Evolutionary conservation across 345 rosid genomes (phyloP).

Genomic region (Iberis pinnata): DNA sequence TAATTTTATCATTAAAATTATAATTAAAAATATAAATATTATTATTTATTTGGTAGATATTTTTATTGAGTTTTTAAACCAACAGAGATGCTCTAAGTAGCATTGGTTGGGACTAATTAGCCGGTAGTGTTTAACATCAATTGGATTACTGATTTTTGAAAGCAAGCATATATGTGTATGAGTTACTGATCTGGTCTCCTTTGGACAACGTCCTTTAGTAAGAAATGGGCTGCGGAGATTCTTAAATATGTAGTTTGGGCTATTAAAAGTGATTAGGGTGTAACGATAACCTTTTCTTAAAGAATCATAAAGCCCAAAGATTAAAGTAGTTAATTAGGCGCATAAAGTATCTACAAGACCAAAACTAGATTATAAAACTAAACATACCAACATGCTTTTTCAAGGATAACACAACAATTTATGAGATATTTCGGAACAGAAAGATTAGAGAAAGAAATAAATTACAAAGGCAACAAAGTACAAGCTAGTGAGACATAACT

Average conservation of each 20-base stretch:
- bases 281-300: background rate
- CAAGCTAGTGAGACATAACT: conserved; percentile 20
- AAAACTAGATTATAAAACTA: no score
- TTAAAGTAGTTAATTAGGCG: background rate
- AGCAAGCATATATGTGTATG: no score
- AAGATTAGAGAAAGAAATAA: background rate
- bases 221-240: background rate
- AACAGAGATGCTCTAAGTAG: no score
- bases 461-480: background rate
- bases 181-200: background rate
- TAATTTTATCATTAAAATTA: no score
- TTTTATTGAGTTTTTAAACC: no score
- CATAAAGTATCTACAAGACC: no score
- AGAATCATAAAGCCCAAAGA: background rate
- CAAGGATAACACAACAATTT: conserved; percentile 17
- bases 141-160: no score
- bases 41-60: no score
- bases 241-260: background rate
- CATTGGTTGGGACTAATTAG: no score
- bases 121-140: no score
- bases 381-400: no score
- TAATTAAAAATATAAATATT: no score
- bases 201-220: background rate
- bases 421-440: conserved; percentile 4
- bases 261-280: background rate